A percentile compares a stretch with the other conserved stretches of the same genome.
These are phyloP conservation scores for Blastosporella zonata DNA, from an alignment of 1,284 basidiomycete species.

Conservation along the genomic window DNA sequence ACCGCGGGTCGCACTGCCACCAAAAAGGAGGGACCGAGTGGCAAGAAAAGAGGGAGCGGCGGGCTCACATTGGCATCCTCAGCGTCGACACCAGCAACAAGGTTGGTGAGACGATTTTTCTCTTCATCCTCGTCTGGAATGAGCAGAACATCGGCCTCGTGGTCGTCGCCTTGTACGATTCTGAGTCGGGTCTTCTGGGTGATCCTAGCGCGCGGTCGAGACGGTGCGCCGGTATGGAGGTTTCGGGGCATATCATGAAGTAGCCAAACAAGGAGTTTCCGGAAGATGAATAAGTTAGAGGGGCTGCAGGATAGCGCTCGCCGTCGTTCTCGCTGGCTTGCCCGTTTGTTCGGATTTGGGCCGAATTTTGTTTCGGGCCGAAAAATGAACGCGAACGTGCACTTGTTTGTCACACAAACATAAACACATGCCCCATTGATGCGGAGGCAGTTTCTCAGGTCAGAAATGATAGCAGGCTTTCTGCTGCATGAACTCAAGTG, in stretches of 20 bases:
- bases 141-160: slow-evolving; percentile 75
- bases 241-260: slow-evolving; percentile 81
- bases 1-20: slow-evolving; percentile 47
- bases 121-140: slow-evolving; percentile 82
- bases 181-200: slow-evolving; percentile 89
- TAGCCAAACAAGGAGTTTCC: slow-evolving; percentile 23
- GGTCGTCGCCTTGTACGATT: slow-evolving; percentile 68
- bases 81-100: slow-evolving; percentile 71
- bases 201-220: slow-evolving; percentile 81
- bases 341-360: slow-evolving; percentile 45
- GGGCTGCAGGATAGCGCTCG: slow-evolving; percentile 22
- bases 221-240: slow-evolving; percentile 67
- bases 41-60: slow-evolving; percentile 29
- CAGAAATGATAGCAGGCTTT: too few species aligned
- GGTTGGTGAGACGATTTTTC: slow-evolving; percentile 57
- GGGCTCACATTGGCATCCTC: slow-evolving; percentile 84
- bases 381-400: slow-evolving; percentile 35
- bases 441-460: slow-evolving; percentile 3
- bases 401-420: slow-evolving; percentile 38
- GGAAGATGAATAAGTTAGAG: slow-evolving; percentile 28
- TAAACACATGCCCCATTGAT: slow-evolving; percentile 18
- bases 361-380: slow-evolving; percentile 45
- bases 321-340: slow-evolving; percentile 36
- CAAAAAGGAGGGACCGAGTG: slow-evolving; percentile 35
- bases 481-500: background rate